Evolutionary conservation across 176 grass and related monocot genomes (phyloP).

Genomic region (Elaeis guineensis): DNA sequence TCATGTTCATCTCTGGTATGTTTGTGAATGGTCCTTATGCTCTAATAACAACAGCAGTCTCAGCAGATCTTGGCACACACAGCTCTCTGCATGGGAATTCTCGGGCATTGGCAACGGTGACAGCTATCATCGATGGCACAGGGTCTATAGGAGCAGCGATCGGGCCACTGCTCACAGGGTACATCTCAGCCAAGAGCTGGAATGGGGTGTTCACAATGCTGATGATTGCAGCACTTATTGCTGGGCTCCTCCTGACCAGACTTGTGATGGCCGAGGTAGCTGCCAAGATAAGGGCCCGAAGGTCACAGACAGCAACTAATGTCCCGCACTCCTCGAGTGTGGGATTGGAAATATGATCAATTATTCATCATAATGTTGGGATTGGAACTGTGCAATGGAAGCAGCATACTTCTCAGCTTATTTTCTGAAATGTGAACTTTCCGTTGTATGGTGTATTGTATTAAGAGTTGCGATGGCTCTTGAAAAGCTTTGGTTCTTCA

Average conservation of each 20-base stretch:
- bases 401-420: no score
- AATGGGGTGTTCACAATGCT: constrained; percentile 77
- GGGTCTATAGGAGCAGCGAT: constrained; percentile 69
- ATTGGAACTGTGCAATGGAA: no score
- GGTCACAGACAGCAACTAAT: no score
- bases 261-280: constrained; percentile 51
- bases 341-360: no score
- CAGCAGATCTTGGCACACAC: constrained; percentile 71
- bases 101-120: constrained; percentile 71
- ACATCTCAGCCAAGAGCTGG: constrained; percentile 75
- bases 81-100: constrained; percentile 77
- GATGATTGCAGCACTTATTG: constrained; percentile 56
- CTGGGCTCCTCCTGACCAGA: constrained; percentile 51
- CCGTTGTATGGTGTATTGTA: no score
- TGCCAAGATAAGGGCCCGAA: no score
- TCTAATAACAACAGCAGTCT: constrained; percentile 79
- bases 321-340: no score
- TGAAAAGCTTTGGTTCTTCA: no score
- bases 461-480: no score
- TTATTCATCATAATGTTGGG: no score
- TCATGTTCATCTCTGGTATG: constrained; percentile 66
- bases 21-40: constrained; percentile 82
- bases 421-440: no score
- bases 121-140: constrained; percentile 79
- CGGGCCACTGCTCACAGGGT: constrained; percentile 76